Percentiles rank a stretch among this genome's conserved stretches.
Evolutionary conservation across 1,139 yeast species (phyloP).

Genomic region (Meyerozyma athensensis): DNA sequence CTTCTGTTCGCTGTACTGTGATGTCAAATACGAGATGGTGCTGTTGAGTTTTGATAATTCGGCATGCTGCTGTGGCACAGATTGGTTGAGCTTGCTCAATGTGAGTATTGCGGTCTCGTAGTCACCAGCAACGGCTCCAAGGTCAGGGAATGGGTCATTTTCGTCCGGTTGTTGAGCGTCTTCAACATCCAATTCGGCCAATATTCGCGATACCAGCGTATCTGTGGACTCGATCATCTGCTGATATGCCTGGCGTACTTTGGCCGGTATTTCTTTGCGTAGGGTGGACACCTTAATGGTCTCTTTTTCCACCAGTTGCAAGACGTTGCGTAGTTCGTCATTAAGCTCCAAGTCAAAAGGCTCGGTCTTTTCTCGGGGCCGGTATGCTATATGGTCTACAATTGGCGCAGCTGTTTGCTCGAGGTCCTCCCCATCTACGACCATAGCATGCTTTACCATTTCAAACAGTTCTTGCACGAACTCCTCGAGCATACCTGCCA

Average conservation of each 20-base stretch:
- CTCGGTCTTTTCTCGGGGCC: conserved; percentile 41
- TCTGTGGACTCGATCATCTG: conserved; percentile 28
- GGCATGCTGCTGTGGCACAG: conserved; percentile 29
- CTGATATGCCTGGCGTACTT: conserved; percentile 25
- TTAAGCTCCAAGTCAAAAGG: conserved; percentile 61
- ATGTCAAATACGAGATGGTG: conserved; percentile 24
- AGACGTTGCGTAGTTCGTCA: conserved; percentile 46
- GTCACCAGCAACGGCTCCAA: conserved; percentile 20
- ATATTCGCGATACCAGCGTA: conserved; percentile 24
- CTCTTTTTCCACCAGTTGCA: conserved; percentile 54
- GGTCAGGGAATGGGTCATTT: conserved; percentile 10
- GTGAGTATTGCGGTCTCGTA: conserved; percentile 23
- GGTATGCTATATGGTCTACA: conserved; percentile 19
- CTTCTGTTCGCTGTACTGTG: neutral
- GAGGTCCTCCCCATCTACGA: conserved; percentile 44
- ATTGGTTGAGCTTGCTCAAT: conserved; percentile 23
- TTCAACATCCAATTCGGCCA: conserved; percentile 18
- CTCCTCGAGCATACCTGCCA: conserved; percentile 39
- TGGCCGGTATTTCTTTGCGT: conserved; percentile 49
- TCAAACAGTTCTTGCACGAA: conserved; percentile 49
- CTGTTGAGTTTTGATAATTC: conserved; percentile 29
- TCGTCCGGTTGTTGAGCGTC: conserved; percentile 15
- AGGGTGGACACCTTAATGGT: conserved; percentile 49
- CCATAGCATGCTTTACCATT: conserved; percentile 44
- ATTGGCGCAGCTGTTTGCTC: conserved; percentile 9